phyloP scores from a whole-genome alignment of 2,329 filamentous ascomycete genomes.

The Claviceps monticola region DNA sequence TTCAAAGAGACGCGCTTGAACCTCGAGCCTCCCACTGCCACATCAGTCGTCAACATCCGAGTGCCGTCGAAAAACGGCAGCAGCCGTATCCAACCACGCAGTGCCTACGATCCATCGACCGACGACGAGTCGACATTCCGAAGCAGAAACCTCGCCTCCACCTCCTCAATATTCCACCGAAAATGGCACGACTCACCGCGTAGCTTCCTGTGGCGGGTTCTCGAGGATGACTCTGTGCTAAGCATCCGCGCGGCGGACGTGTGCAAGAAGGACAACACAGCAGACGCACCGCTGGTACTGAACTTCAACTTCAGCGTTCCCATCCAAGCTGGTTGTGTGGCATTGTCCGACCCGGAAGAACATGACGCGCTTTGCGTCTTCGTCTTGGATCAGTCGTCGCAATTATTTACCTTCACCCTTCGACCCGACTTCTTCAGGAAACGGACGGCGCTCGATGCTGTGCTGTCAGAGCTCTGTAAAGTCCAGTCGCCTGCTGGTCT shows the following conservation, averaged over 20 bases:
- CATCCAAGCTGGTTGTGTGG: constrained; percentile 66
- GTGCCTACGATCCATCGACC: constrained; percentile 18
- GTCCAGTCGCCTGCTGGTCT: constrained; percentile 60
- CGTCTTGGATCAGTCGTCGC: constrained; percentile 63
- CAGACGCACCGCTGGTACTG: constrained; percentile 61
- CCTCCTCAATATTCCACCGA: constrained; percentile 76
- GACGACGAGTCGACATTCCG: constrained; percentile 66
- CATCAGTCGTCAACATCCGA: constrained; percentile 56
- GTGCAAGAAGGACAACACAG: constrained; percentile 49
- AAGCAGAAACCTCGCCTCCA: constrained; percentile 56
- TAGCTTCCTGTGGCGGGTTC: constrained; percentile 80
- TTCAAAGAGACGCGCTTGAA: constrained; percentile 83
- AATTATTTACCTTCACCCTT: constrained; percentile 73
- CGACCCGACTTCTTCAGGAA: constrained; percentile 70
- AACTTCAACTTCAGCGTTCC: constrained; percentile 62
- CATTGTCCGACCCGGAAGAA: constrained; percentile 65
- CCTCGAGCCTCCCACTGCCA: constrained; percentile 57
- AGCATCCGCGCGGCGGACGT: constrained; percentile 77
- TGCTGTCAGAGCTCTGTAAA: constrained; percentile 65
- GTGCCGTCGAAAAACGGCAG: constrained; percentile 42
- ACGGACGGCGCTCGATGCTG: constrained; percentile 53
- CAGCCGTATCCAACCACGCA: constrained; percentile 28
- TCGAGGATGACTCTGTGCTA: constrained; percentile 66
- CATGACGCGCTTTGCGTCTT: constrained; percentile 69
- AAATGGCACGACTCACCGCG: constrained; percentile 61